These are phyloP conservation scores for Suillus alpinus DNA, from an alignment of 768 basidiomycete genomes.

Conservation along the genomic window DNA sequence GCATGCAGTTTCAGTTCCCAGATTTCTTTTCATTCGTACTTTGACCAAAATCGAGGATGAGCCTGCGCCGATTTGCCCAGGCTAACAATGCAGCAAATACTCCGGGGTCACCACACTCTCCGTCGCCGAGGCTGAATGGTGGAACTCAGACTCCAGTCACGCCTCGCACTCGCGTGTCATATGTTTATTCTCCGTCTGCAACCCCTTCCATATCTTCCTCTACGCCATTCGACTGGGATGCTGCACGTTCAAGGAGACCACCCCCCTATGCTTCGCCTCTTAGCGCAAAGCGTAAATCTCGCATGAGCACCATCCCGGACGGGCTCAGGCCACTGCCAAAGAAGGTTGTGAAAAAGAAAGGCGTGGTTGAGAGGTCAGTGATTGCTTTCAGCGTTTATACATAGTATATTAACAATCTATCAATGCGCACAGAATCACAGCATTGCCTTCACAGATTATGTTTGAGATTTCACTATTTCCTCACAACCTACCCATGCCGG, in stretches of 20 bases:
- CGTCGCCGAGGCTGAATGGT: conserved; percentile 28
- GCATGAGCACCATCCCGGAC: conserved; percentile 33
- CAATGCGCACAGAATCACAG: conserved; percentile 45
- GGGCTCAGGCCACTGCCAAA: conserved; percentile 36
- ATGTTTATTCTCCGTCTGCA: conserved; percentile 57
- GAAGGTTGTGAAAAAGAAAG: conserved; percentile 64
- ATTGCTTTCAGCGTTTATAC: conserved; percentile 3
- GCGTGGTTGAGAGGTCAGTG: conserved; percentile 56
- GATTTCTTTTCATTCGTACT: not conserved
- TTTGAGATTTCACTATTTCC: conserved; percentile 83
- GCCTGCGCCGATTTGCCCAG: conserved; percentile 58
- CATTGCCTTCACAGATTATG: conserved; percentile 67
- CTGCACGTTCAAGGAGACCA: conserved; percentile 64
- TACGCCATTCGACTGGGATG: conserved; percentile 84
- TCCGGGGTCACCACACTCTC: conserved; percentile 41
- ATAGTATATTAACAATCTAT: conserved; percentile 13
- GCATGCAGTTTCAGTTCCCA: conserved; percentile 13
- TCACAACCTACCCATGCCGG: conserved; percentile 73
- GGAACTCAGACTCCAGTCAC: conserved; percentile 43
- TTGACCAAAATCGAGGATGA: conserved; percentile 34
- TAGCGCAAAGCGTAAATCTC: conserved; percentile 41
- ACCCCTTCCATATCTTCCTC: conserved; percentile 77
- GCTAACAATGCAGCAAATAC: conserved; percentile 40
- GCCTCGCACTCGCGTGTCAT: conserved; percentile 46
- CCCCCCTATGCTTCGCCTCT: conserved; percentile 71